Evolutionary conservation across 345 rosid species (phyloP), one percentile per base, ranked within the genome.

Genomic region (Melaleuca alternifolia): DNA sequence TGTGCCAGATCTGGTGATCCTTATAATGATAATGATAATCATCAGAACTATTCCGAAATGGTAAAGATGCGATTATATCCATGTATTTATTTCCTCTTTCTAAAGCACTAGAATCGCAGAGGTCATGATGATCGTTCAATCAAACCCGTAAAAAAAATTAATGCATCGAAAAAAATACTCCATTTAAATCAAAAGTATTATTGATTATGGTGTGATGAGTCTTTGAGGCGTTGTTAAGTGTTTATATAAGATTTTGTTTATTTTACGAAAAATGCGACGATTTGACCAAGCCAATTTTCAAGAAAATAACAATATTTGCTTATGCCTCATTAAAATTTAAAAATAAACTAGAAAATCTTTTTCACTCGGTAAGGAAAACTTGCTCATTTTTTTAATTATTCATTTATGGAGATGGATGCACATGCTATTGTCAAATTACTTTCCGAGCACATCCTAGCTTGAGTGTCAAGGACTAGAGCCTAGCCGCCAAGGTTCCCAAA

Each of bases 381-480:
- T 71, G 11, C 9, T 28, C 7, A 28, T 9, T 18, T 62, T 33
- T 1, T 33, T n/a, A n/a, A n/a, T n/a, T n/a, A n/a, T n/a, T n/a
- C n/a, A n/a, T 1, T 65, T 33, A 4, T 71, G 37, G 24, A 33
- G 33, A 18, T 71, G 7, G 7, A 71, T 33, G 18, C 1, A 71
- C 79, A 33, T 37, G 11, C 48, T 10, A 37, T 37, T 13, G 4
- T 8, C 26, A 71, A 37, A 20, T 71, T 71, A 71, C 37, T 37
- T 71, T 33, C 5, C 6, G 7, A 71, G 81, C 18, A 26, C 24
- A 30, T 4, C 81, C 81, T 21, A 71, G 2, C 81, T 18, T 4
- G 0, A 71, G 26, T 0, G 1, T 71, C 11, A 1, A 3, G 24
- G 6, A 71, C 13, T 18, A 15, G 4, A 46, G 46, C 1, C 23